These are phyloP conservation scores for Russula compacta DNA, from an alignment of 768 basidiomycete species.

Conservation along the genomic window DNA sequence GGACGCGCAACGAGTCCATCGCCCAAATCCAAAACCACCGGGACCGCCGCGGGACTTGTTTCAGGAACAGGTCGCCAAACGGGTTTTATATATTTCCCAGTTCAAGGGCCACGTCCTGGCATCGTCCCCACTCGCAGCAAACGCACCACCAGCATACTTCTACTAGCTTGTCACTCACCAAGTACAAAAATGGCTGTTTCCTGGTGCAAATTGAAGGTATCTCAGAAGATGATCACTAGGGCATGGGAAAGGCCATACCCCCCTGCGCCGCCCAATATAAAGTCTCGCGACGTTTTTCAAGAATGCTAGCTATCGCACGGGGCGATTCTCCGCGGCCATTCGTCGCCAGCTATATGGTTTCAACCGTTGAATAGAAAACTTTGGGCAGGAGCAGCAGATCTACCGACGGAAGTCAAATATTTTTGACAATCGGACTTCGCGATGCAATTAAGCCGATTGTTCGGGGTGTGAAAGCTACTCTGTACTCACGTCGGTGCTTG, in stretches of 20 bases:
- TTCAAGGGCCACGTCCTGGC: neutral
- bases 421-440: neutral
- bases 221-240: neutral
- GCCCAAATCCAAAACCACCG: neutral
- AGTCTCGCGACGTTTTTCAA: neutral
- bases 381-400: neutral
- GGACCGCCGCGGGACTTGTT: neutral
- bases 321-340: slow-evolving; percentile 5
- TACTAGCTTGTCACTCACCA: neutral
- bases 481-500: neutral
- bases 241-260: neutral
- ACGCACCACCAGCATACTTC: too few species aligned
- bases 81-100: neutral
- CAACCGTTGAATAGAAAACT: neutral
- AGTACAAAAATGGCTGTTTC: neutral
- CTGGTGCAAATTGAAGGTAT: neutral
- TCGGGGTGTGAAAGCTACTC: neutral
- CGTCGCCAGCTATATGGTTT: neutral
- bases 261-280: neutral
- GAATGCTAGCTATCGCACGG: neutral
- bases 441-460: neutral
- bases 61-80: neutral
- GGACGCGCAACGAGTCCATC: neutral
- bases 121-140: too few species aligned
- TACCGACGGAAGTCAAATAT: neutral